Evolutionary conservation across 192 early-diverging fungal genomes (phyloP).

Genomic region (Gamsiella multidivaricata): DNA sequence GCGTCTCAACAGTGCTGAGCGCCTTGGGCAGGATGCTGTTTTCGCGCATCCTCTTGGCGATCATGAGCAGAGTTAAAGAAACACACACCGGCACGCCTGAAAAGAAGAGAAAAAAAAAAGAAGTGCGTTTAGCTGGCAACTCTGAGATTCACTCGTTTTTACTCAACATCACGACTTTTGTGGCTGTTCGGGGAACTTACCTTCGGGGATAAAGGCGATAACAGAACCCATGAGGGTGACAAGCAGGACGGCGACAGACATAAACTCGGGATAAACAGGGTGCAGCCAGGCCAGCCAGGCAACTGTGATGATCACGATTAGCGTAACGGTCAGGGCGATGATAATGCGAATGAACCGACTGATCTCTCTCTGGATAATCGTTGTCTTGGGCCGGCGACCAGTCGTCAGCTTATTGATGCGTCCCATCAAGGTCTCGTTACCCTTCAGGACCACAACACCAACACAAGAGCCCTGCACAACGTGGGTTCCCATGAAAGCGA

Average conservation of each 20-base stretch:
- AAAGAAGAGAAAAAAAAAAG: neutral
- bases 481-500: slow-evolving; percentile 79
- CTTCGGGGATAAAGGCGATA: slow-evolving; percentile 80
- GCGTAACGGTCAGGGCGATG: slow-evolving; percentile 58
- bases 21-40: slow-evolving; percentile 80
- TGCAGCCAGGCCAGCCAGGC: slow-evolving; percentile 71
- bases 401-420: slow-evolving; percentile 71
- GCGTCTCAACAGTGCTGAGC: slow-evolving; percentile 85
- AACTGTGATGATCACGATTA: slow-evolving; percentile 63
- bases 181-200: slow-evolving; percentile 28
- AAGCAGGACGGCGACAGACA: slow-evolving; percentile 54
- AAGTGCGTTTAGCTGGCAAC: too few relatives aligned
- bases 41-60: slow-evolving; percentile 79
- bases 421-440: slow-evolving; percentile 81
- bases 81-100: slow-evolving; percentile 76
- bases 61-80: slow-evolving; percentile 76
- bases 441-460: slow-evolving; percentile 82
- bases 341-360: slow-evolving; percentile 76
- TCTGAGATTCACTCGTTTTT: too few relatives aligned
- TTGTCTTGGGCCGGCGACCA: slow-evolving; percentile 44
- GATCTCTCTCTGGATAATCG: slow-evolving; percentile 72
- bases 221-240: slow-evolving; percentile 71
- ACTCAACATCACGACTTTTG: too few relatives aligned
- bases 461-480: slow-evolving; percentile 77
- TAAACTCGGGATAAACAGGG: slow-evolving; percentile 62